Evolutionary conservation across 2,329 filamentous ascomycete species (phyloP), one percentile per base, ranked within the genome.

Genomic region (Fusarium cyanostomum): DNA sequence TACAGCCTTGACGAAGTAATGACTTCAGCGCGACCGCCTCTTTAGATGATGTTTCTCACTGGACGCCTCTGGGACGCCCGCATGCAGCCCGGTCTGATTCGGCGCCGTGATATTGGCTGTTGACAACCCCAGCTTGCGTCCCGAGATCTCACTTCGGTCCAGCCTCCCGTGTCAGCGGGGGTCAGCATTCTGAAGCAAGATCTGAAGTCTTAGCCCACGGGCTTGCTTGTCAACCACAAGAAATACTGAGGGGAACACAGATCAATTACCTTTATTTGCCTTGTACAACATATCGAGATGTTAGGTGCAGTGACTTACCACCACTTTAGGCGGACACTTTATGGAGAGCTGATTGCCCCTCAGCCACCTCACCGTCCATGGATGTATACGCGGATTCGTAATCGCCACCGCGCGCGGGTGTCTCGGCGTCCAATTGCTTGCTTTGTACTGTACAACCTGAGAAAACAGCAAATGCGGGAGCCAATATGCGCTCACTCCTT

Each of bases 1-100:
- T 44, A 15, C 13, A 48, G 21, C 12, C 30, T 44, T 44, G 42
- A 54, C 43, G 55, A 59, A 30, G 42, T 8, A 49, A 59, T 54
- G 49, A 43, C 42, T 31, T 50, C 48, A 48, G 18, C 18, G 18
- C 16, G 26, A 33, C 13, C n/a, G 28, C 27, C 39, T 44, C 24
- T 26, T 28, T 31, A 39, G 28, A 39, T 13, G 12, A 31, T 8
- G 38, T 26, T 34, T 52, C 38, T 30, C 38, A 43, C 49, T 52
- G 50, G 33, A 45, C 50, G 41, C 50, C 50, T 45, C 31, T 12
- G 24, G 9, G 16, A 24, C 31, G 41, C 38, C 50, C 39, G 24
- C 24, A 35, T 45, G 26, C 33, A 45, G 31, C 27, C 21, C 31
- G 21, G 35, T 28, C 15, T 37, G 39, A 52, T 38, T 10, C 50